Evolutionary conservation across 2,329 filamentous ascomycete species (phyloP).

Genomic region (Diplocarpon mali): DNA sequence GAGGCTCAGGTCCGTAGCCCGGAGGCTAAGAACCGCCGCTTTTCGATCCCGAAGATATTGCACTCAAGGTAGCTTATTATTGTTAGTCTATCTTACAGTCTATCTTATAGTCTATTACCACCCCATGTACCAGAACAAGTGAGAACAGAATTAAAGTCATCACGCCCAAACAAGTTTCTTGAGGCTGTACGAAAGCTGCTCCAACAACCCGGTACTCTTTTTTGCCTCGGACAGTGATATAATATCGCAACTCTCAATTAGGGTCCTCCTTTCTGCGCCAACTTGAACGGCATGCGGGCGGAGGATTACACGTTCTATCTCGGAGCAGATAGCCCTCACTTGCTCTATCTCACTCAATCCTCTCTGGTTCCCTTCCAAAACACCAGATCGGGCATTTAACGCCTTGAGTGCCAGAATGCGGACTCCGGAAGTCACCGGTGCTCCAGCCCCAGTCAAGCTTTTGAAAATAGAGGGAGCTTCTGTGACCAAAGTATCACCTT

Average conservation of each 20-base stretch:
- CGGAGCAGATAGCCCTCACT: conserved; percentile 49
- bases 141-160: neutral
- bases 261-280: conserved; percentile 30
- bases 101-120: too few relatives aligned
- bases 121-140: too few relatives aligned
- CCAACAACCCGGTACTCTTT: conserved; percentile 74
- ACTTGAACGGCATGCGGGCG: conserved; percentile 32
- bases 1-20: too few relatives aligned
- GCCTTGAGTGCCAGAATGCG: conserved; percentile 45
- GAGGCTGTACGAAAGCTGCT: conserved; percentile 78
- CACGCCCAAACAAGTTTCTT: conserved; percentile 81
- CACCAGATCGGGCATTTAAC: conserved; percentile 36
- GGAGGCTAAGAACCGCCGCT: too few relatives aligned
- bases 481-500: conserved; percentile 8
- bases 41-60: too few relatives aligned
- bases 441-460: conserved; percentile 10
- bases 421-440: conserved; percentile 8
- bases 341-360: conserved; percentile 26
- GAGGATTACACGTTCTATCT: conserved; percentile 60
- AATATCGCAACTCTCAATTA: conserved; percentile 55
- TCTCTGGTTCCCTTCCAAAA: conserved; percentile 19
- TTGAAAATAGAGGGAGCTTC: conserved; percentile 8
- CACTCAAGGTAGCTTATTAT: too few relatives aligned
- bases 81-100: too few relatives aligned
- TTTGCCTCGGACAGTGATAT: conserved; percentile 77